Evolutionary conservation across 495 filamentous ascomycete species (phyloP).

Genomic region (Bryoglossum gracile): DNA sequence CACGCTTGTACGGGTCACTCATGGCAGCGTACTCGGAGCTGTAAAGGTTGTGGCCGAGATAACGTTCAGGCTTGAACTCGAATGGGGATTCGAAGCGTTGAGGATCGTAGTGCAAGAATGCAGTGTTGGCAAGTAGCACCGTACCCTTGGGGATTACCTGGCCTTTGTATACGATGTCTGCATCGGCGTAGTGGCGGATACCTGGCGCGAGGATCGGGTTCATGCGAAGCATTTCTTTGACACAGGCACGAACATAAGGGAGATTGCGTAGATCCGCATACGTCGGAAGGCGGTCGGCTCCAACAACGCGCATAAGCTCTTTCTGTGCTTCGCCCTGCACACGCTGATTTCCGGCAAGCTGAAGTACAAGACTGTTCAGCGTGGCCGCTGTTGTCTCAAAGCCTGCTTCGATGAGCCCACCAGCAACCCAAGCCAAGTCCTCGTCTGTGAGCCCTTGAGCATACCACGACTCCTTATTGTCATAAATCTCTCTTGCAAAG

Average conservation of each 20-base stretch:
- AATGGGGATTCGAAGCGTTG: constrained; percentile 34
- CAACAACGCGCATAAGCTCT: constrained; percentile 27
- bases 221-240: constrained; percentile 33
- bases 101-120: constrained; percentile 32
- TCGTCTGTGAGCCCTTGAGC: neutral
- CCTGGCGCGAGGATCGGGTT: constrained; percentile 51
- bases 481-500: neutral
- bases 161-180: constrained; percentile 47
- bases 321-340: constrained; percentile 22
- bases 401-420: neutral
- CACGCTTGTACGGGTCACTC: constrained; percentile 39
- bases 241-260: constrained; percentile 34
- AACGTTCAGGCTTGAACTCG: constrained; percentile 34
- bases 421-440: neutral
- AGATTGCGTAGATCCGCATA: constrained; percentile 32
- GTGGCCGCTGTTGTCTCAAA: neutral
- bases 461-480: neutral
- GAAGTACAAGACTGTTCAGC: neutral
- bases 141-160: constrained; percentile 37
- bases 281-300: constrained; percentile 28
- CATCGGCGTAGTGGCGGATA: constrained; percentile 51
- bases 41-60: constrained; percentile 31
- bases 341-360: constrained; percentile 11
- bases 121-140: constrained; percentile 36
- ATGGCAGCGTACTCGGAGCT: constrained; percentile 34